Base-by-base conservation (phyloP, 2,329 filamentous ascomycete species). In the Diaporthe sp. region DNA sequence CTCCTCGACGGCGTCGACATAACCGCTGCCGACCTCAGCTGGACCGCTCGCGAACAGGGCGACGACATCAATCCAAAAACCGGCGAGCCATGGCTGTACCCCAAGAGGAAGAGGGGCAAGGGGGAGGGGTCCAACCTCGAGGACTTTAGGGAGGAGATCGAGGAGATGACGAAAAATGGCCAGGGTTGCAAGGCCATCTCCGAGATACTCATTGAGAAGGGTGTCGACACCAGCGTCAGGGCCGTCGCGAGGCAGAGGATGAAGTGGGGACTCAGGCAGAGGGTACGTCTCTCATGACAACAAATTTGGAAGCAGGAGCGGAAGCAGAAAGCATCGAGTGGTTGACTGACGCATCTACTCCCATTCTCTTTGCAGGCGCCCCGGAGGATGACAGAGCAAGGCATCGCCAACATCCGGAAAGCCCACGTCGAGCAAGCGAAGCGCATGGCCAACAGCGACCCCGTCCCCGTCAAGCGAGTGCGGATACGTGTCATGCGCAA, bases 381-480 rank as follows among this genome's bases (percentile, higher is more conserved):
- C 8, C 39, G 73, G 34, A 67, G 39, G 17, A 73, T 75, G 68
- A 76, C 68, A 28, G 68, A 75, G 28, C 53, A 75, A n/a, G 73
- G 68, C 19, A 71, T 76, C 58, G 75, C 68, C 22, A 76, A 75
- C 37, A 76, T 76, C 60, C 49, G 70, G 2, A 76, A 71, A 10
- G 73, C 73, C 60, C 73, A 75, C 39, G 44, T 72, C 49, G 75
- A 76, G 2, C 60, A 60, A 17, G 61, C 67, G 22, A 60, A 72
- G 46, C 68, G 73, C 12, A 44, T 58, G 25, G 55, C 75, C 34
- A 73, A 70, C 61, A 73, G 46, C 44, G 61, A 62, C 53, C 75
- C 60, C 5, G 53, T 62, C 34, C 73, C 73, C 31, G 37, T 44
- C n/a, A 62, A 65, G 28, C 37, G 61, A 19, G 73, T 65, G n/a